These are phyloP conservation scores for Calonectria leucothoes DNA, from an alignment of 2,329 filamentous ascomycete genomes.

Conservation along the genomic window DNA sequence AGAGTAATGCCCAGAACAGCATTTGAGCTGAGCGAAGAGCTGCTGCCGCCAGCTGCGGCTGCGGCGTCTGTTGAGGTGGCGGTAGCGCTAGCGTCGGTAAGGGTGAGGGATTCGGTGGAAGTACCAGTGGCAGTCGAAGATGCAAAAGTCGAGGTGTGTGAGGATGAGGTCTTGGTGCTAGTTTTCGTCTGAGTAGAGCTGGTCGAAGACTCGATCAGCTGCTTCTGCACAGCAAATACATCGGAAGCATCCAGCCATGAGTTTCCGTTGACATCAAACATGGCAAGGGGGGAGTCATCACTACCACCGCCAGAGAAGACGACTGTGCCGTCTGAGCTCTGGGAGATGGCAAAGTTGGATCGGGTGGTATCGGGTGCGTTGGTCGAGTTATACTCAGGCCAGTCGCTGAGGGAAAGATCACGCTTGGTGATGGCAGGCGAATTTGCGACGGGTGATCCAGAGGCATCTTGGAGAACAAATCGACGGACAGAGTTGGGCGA, in stretches of 20 bases:
- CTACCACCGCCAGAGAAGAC: constrained; percentile 82
- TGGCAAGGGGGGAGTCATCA: constrained; percentile 71
- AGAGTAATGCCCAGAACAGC: constrained; percentile 84
- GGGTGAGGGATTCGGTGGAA: constrained; percentile 37
- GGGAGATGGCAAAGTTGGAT: constrained; percentile 78
- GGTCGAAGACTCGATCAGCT: constrained; percentile 44
- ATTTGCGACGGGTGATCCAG: constrained; percentile 64
- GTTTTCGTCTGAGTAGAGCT: constrained; percentile 16
- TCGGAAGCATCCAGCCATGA: constrained; percentile 79
- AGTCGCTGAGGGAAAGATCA: constrained; percentile 69
- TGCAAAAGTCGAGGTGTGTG: constrained; percentile 36
- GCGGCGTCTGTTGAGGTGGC: constrained; percentile 40
- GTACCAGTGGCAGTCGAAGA: constrained; percentile 39
- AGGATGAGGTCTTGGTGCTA: constrained; percentile 40
- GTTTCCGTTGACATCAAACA: constrained; percentile 83
- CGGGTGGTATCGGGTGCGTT: constrained; percentile 73
- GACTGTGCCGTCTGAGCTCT: constrained; percentile 73
- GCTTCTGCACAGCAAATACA: constrained; percentile 64
- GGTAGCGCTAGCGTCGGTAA: constrained; percentile 37
- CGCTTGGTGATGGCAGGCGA: constrained; percentile 55
- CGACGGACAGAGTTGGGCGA: constrained; percentile 82
- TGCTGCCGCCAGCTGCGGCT: constrained; percentile 39
- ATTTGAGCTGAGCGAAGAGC: constrained; percentile 54
- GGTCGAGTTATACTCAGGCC: constrained; percentile 83
- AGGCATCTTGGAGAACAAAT: constrained; percentile 72